Conservation (phyloP, 2,329 filamentous ascomycete genomes). For the Hymenotorrendiella dingleyae region DNA sequence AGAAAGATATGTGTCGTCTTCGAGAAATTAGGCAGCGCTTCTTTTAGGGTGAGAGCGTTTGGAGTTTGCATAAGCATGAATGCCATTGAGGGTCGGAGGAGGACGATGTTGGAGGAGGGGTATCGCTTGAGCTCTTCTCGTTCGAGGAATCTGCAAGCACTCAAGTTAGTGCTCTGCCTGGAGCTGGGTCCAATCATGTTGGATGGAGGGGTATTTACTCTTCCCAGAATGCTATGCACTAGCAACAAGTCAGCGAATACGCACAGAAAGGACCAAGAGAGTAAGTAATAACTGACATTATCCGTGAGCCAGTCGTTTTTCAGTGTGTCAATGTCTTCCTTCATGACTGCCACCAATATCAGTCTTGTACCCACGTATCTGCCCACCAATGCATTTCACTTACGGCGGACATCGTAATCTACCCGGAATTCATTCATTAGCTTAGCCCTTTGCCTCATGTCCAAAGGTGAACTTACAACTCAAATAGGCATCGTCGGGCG, state of each 20-base stretch:
- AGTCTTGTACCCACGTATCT: background rate
- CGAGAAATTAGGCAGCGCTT: constrained; percentile 74
- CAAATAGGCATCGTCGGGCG: constrained; percentile 62
- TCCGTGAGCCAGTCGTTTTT: constrained; percentile 95
- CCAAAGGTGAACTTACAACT: constrained; percentile 49
- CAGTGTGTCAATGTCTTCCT: constrained; percentile 82
- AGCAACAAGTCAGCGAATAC: constrained; percentile 9
- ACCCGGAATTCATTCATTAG: too few relatives aligned
- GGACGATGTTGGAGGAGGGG: constrained; percentile 77
- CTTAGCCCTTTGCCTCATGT: too few relatives aligned
- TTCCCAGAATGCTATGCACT: constrained; percentile 98
- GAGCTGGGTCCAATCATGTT: too few relatives aligned
- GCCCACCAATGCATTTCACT: constrained; percentile 20
- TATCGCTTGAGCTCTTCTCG: constrained; percentile 77
- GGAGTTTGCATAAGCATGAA: constrained; percentile 79
- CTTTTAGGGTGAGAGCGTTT: constrained; percentile 48
- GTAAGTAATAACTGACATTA: constrained; percentile 56
- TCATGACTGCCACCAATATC: constrained; percentile 57
- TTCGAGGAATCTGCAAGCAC: constrained; percentile 85
- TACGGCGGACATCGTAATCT: constrained; percentile 63
- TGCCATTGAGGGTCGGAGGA: constrained; percentile 87
- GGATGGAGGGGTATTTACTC: constrained; percentile 52
- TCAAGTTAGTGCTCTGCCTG: too few relatives aligned
- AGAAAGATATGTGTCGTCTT: constrained; percentile 89
- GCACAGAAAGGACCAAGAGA: constrained; percentile 1